These are phyloP conservation scores for Chrysoporthe deuterocubensis DNA, from an alignment of 2,329 filamentous ascomycete species.

Conservation along the genomic window DNA sequence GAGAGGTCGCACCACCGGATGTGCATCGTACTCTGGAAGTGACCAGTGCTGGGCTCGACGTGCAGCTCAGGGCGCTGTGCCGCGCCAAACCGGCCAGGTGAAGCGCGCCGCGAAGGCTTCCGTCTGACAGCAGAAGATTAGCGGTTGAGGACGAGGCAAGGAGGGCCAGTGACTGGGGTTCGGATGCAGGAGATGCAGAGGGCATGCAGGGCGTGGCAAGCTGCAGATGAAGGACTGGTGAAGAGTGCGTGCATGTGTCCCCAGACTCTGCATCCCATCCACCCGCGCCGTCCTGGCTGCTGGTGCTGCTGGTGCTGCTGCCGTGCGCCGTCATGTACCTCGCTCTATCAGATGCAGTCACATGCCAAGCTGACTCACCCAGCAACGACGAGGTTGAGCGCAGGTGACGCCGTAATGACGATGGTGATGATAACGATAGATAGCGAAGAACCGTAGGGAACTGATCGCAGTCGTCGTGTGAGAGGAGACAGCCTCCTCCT, in stretches of 20 bases:
- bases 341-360: slow-evolving; percentile 14
- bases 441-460: too few species aligned
- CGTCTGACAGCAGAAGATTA: slow-evolving; percentile 4
- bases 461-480: not conserved
- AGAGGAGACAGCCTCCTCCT: not conserved
- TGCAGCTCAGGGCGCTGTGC: not conserved
- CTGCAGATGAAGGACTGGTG: not conserved
- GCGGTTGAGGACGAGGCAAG: not conserved
- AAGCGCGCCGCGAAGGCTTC: not conserved
- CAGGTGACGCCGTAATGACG: slow-evolving; percentile 1
- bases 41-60: not conserved
- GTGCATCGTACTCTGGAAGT: slow-evolving; percentile 3
- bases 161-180: not conserved
- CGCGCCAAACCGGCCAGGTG: not conserved
- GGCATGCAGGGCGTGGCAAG: not conserved
- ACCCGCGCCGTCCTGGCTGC: not conserved
- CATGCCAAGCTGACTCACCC: slow-evolving; percentile 20
- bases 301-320: not conserved
- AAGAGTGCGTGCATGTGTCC: not conserved
- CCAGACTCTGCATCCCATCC: not conserved
- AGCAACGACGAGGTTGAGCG: not conserved
- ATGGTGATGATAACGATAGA: not conserved
- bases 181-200: slow-evolving; percentile 1
- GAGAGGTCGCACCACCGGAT: slow-evolving; percentile 7
- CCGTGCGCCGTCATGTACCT: not conserved